Conservation (phyloP, 345 rosid genomes). For the Brassica rapa region DNA sequence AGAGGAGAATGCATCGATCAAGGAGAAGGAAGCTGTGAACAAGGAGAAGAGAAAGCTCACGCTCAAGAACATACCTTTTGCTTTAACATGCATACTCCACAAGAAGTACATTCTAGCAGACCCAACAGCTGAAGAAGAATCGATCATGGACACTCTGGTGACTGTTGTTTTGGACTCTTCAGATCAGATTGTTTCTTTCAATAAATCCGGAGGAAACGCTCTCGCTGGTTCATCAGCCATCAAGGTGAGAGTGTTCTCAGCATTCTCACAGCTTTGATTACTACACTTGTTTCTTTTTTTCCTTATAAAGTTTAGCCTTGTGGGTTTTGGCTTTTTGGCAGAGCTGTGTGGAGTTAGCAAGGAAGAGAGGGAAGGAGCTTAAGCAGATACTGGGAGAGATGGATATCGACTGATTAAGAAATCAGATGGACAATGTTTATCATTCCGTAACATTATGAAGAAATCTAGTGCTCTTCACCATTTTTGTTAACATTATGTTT, state of each 20-base stretch:
- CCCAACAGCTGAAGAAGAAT: slow-evolving; percentile 89
- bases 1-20: slow-evolving; percentile 41
- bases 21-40: slow-evolving; percentile 58
- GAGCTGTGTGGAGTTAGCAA: slow-evolving; percentile 41
- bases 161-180: slow-evolving; percentile 76
- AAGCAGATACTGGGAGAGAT: slow-evolving; percentile 39
- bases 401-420: slow-evolving; percentile 30
- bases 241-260: slow-evolving; percentile 55
- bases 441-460: neutral
- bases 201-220: slow-evolving; percentile 82
- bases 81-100: slow-evolving; percentile 76
- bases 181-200: slow-evolving; percentile 67
- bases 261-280: neutral
- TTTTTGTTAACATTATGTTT: neutral
- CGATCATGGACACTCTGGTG: slow-evolving; percentile 73
- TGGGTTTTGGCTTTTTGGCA: neutral
- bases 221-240: slow-evolving; percentile 63
- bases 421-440: neutral
- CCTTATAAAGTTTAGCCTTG: neutral
- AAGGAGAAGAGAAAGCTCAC: slow-evolving; percentile 76
- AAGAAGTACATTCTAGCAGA: slow-evolving; percentile 80
- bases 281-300: neutral
- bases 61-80: slow-evolving; percentile 63
- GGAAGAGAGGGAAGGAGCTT: slow-evolving; percentile 36
- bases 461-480: neutral